Conservation (phyloP, 106 monocot species). For the Acorus gramineus region DNA sequence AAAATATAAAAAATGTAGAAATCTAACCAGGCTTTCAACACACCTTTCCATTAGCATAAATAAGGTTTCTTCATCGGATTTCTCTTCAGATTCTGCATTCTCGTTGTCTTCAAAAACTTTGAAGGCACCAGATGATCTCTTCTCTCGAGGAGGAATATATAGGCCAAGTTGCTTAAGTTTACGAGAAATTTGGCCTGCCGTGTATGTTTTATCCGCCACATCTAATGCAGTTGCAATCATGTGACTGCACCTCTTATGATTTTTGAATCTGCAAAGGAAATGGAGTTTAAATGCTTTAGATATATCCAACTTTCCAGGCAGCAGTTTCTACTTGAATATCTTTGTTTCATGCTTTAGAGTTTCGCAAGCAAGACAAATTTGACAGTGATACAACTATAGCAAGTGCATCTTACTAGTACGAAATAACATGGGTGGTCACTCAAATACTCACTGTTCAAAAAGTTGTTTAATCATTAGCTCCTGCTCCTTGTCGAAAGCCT, state of each 20-base stretch:
- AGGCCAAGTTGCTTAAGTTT: conserved; percentile 68
- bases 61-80: conserved; percentile 41
- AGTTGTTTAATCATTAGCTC: conserved; percentile 40
- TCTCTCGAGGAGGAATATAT: conserved; percentile 14
- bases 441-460: conserved; percentile 38
- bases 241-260: conserved; percentile 44
- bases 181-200: conserved; percentile 41
- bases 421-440: no score
- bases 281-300: neutral
- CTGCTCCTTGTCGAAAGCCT: conserved; percentile 46
- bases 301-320: neutral
- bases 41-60: conserved; percentile 18
- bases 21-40: neutral
- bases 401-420: no score
- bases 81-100: conserved; percentile 2
- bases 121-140: conserved; percentile 6
- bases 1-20: conserved; percentile 12
- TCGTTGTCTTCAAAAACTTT: conserved; percentile 5
- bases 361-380: no score
- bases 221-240: conserved; percentile 61
- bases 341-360: neutral
- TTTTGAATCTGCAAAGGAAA: conserved; percentile 33
- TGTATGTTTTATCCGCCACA: conserved; percentile 17
- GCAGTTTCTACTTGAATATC: neutral
- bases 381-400: no score